Base-by-base conservation (phyloP, 306 rosid species). In the Arachis stenosperma region DNA sequence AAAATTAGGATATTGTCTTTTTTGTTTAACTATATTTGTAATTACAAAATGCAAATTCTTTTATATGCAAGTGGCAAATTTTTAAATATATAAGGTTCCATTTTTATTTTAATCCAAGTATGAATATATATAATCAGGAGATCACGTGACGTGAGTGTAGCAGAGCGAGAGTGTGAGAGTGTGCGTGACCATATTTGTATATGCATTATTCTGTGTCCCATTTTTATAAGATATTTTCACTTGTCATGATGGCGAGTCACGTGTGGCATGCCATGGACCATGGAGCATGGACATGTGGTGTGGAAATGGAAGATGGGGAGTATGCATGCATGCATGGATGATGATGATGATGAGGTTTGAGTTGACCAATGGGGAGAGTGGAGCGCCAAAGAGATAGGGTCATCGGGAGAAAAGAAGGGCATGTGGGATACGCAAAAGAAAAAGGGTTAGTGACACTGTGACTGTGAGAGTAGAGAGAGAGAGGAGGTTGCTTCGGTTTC, bases 71-170 rank as follows among this genome's bases (percentile, higher is more conserved):
- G 37, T 33, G 37, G 4, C 37, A 33, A 33, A 33, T 33, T 33
- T 33, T 33, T 33, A 33, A 33, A 33, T 33, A 33, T 33, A 33
- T 33, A 33, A 33, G 37, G 37, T 4, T 33, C 3, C 4, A 33
- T 33, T 33, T 33, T 33, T 33, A 2, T 33, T 33, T 33, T 33
- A 6, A 6, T 42, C 9, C 7, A 42, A 42, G 8, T 42, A 42
- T n/a, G 7, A 14, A 52, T 52, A 39, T 33, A 8, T 3, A 27
- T 0, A 11, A 13, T 40, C 48, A 12, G 67, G 43, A 68, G 76
- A 74, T 79, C 83, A 79, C 83, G 76, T 79, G 83, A 54, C n/a
- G 48, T 41, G 75, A 67, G 70, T 53, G 78, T 73, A 22, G 27
- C 27, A 22, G 27, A 22, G 27, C 27, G 27, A 22, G 27, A 22